Conservation (phyloP, 1,139 yeast species). For the Magnusiomyces tetraspermus region DNA sequence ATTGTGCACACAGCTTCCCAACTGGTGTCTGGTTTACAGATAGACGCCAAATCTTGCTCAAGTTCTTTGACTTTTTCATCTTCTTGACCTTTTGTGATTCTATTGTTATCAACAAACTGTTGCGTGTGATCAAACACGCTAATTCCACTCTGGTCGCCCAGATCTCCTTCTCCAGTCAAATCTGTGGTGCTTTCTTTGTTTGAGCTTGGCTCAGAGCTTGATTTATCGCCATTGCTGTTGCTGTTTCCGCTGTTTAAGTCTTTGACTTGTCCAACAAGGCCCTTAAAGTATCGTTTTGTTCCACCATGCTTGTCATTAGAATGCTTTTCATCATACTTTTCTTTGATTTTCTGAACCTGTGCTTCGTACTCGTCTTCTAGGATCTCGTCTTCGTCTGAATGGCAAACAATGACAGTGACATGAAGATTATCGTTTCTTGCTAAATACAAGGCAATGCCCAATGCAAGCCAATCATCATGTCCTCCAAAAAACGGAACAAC, state of each 20-base stretch:
- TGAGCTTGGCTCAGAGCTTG: background rate
- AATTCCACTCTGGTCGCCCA: background rate
- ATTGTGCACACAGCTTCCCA: slow-evolving; percentile 11
- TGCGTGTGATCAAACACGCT: background rate
- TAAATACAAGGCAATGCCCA: slow-evolving; percentile 10
- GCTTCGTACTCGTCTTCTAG: background rate
- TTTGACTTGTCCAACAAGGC: background rate
- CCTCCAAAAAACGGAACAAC: slow-evolving; percentile 14
- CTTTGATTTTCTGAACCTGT: background rate
- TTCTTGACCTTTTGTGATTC: background rate
- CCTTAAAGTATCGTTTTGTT: slow-evolving; percentile 2
- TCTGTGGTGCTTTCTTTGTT: background rate
- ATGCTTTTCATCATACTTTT: background rate
- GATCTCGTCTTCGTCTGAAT: background rate
- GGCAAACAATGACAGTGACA: slow-evolving; percentile 8
- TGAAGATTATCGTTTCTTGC: slow-evolving; percentile 11
- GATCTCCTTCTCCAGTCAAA: background rate
- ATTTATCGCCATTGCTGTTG: background rate
- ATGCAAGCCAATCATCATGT: slow-evolving; percentile 10
- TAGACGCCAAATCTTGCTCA: background rate
- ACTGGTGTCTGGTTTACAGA: background rate
- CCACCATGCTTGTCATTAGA: background rate
- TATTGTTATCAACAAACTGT: background rate
- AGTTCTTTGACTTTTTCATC: background rate
- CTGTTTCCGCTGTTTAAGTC: background rate